These are phyloP conservation scores for Clitoria ternatea DNA, from an alignment of 306 rosid genomes.

Conservation along the genomic window DNA sequence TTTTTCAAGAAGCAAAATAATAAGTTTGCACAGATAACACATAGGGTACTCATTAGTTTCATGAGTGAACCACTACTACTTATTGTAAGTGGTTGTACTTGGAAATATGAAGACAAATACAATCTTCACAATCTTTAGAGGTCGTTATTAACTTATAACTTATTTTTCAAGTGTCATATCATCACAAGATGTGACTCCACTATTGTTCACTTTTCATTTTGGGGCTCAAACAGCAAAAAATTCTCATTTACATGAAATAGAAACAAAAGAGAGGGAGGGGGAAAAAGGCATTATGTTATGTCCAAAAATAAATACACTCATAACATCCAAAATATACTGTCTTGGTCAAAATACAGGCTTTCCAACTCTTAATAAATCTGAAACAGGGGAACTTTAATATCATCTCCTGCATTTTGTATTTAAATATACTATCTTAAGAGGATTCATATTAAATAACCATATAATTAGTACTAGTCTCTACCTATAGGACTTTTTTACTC, in stretches of 20 bases:
- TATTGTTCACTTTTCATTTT: constrained; percentile 9
- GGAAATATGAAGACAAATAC: constrained; percentile 19
- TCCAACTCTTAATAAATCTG: constrained; percentile 21
- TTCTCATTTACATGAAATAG: constrained; percentile 4
- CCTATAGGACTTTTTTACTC: constrained; percentile 1
- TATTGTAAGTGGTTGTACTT: constrained; percentile 16
- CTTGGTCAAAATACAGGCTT: constrained; percentile 19
- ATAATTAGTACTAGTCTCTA: constrained; percentile 26
- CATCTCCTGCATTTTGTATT: constrained; percentile 4
- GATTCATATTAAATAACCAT: background rate
- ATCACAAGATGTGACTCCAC: constrained; percentile 47
- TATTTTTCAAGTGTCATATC: constrained; percentile 26
- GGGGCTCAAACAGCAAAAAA: constrained; percentile 13
- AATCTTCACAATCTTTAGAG: constrained; percentile 18
- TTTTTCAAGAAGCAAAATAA: constrained; percentile 17
- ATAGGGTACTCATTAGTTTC: constrained; percentile 8
- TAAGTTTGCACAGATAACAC: background rate
- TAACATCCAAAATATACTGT: constrained; percentile 25
- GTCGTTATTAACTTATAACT: background rate
- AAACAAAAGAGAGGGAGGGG: background rate
- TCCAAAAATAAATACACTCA: constrained; percentile 25
- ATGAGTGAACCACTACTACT: constrained; percentile 10
- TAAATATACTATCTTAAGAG: constrained; percentile 3
- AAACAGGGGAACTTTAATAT: constrained; percentile 28
- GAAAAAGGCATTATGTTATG: background rate